A percentile compares a stretch with the other conserved stretches of the same genome.
These are phyloP conservation scores for Mesembryanthemum crystallinum DNA, from an alignment of 148 eudicot species.

Conservation along the genomic window DNA sequence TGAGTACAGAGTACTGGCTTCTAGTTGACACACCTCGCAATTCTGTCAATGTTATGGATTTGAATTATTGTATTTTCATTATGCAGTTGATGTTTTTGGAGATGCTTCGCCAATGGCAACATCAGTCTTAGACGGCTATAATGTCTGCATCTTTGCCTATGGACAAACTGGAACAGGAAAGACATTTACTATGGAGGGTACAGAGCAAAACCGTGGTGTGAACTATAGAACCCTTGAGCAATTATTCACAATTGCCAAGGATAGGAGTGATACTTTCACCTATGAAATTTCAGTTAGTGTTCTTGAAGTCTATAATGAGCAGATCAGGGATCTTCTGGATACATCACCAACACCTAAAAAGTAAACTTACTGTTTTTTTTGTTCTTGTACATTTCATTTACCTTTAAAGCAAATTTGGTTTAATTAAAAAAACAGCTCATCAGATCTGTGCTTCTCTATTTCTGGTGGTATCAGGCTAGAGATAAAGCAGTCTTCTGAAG, in stretches of 20 bases:
- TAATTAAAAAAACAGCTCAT: neutral
- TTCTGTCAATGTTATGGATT: neutral
- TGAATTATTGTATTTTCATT: conserved; percentile 16
- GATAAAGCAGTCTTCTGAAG: conserved; percentile 86
- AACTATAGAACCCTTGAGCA: conserved; percentile 89
- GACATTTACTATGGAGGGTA: conserved; percentile 98
- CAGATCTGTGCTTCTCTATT: neutral
- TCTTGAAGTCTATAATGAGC: conserved; percentile 96
- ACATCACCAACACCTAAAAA: conserved; percentile 60
- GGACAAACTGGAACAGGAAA: conserved; percentile 97
- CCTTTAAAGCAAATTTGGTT: neutral
- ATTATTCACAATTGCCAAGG: conserved; percentile 60
- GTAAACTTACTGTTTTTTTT: conserved; percentile 30
- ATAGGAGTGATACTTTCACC: conserved; percentile 58
- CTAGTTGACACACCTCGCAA: neutral
- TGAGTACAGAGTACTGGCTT: neutral
- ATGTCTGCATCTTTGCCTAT: conserved; percentile 95
- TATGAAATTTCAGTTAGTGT: conserved; percentile 82
- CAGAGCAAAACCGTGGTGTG: conserved; percentile 76
- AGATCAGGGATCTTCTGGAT: conserved; percentile 79
- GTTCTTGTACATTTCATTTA: neutral
- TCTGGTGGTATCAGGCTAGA: conserved; percentile 54
- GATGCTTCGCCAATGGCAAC: conserved; percentile 94
- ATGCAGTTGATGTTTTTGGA: conserved; percentile 72
- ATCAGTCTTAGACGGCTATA: conserved; percentile 91